Evolutionary conservation across 2,329 filamentous ascomycete species (phyloP).

Genomic region (Dactylellina leptospora): DNA sequence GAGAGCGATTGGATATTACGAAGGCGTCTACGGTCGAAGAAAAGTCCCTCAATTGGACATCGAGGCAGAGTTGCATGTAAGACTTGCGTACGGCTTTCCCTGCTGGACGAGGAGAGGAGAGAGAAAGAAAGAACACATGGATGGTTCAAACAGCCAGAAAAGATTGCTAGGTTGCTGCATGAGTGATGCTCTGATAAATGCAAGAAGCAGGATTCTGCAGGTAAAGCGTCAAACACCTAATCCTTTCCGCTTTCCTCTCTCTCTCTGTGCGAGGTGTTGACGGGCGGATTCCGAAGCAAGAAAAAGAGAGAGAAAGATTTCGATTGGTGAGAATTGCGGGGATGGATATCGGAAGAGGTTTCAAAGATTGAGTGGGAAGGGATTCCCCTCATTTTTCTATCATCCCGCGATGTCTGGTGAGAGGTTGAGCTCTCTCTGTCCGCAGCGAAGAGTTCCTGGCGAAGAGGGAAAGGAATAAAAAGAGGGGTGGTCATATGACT

Average conservation of each 20-base stretch:
- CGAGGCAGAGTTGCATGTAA: neutral
- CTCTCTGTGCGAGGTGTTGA: neutral
- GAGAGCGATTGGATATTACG: constrained; percentile 8
- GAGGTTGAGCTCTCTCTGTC: neutral
- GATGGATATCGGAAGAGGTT: neutral
- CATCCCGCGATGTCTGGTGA: neutral
- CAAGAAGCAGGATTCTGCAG: constrained; percentile 50
- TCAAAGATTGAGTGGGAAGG: no score
- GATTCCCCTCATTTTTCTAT: constrained; percentile 9
- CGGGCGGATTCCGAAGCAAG: neutral
- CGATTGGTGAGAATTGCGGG: neutral
- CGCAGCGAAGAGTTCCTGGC: constrained; percentile 7
- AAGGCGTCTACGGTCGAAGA: constrained; percentile 14
- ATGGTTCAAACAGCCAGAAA: constrained; percentile 31
- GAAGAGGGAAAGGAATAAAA: neutral
- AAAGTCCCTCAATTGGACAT: constrained; percentile 48
- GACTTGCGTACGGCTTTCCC: constrained; percentile 5
- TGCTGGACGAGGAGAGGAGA: neutral
- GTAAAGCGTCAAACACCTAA: constrained; percentile 29
- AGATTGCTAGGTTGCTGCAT: constrained; percentile 48
- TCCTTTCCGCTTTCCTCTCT: neutral
- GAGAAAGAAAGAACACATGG: constrained; percentile 30
- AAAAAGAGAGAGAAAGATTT: neutral
- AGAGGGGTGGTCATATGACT: constrained; percentile 52
- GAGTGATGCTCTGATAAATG: constrained; percentile 46